Base-by-base conservation (phyloP, 2,329 filamentous ascomycete genomes). In the Gremmenia infestans region DNA sequence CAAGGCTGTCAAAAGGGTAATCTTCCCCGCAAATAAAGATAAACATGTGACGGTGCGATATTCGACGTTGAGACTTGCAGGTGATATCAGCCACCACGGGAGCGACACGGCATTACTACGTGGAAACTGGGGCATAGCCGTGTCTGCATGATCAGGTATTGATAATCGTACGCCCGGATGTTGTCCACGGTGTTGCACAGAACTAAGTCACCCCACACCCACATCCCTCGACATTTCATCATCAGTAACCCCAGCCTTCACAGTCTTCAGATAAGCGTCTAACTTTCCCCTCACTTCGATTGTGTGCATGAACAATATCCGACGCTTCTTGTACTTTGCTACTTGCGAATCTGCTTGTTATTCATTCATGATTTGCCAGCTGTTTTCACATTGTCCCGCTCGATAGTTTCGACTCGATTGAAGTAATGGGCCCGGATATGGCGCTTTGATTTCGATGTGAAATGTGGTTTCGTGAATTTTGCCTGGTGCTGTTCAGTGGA, bases 281-380 rank as follows among this genome's bases (percentile, higher is more conserved):
- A 62, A 58, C 32, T 54, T 43, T 12, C 32, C 8, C 11, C 55
- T 22, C 5, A 52, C 50, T 14, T 51, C 28, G 40, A 60, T 49
- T 1, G 23, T 52, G 15, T 53, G 48, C 15, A 58, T 35, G 25
- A 62, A 42, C 43, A 53, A 55, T 6, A 62, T 15, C 45, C 7
- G 47, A 12, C 36, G 43, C 32, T 57, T 55, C 32, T 52, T 47
- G 47, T n/a, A 57, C 22, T 23, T 40, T n/a, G 60, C 60, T 19
- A 56, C 25, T 37, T 63, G 14, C 55, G 40, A 23, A 60, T 62
- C 48, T n/a, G n/a, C n/a, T n/a, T 62, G 50, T 22, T 3, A 22
- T 22, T 22, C 19, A 60, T 14, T 53, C 28, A 2, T 50, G 19
- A 15, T 50, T 35, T 2, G 53, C 56, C 2, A 59, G 47, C 9